Base-by-base conservation (phyloP, 1,139 yeast genomes). In the Diutina ranongensis region DNA sequence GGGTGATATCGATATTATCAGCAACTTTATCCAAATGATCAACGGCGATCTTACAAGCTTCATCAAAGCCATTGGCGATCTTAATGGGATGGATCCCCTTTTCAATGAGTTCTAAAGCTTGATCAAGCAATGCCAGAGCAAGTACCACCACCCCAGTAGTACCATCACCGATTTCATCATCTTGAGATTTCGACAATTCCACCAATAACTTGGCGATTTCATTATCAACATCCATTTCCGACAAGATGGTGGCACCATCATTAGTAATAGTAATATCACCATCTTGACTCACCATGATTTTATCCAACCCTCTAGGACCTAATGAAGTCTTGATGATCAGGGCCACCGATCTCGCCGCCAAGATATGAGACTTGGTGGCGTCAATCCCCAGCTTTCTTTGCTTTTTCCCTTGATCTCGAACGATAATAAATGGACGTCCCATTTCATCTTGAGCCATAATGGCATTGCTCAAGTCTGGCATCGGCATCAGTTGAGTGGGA, bases 101-200 rank as follows among this genome's bases (percentile, higher is more conserved):
- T 57, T 92, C 97, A 55, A 94, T 87, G 55, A 94, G 76, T 60
- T 88, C 97, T 49, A 84, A 67, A 1, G 98, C 97, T 67, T 92
- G 96, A 61, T 92, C 98, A 50, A 94, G 72, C 53, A 94, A 71
- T 1, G 97, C 95, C 55, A 95, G 86, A 1, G 98, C 97, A 46
- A 94, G 70, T 1, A 94, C 97, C 48, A 92, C 98, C 32, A 94
- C 99, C 57, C 98, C 98, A 3, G 99, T 94, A 38, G 99, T 94
- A 59, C 99, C 99, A 61, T 94, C 99, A 48, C 99, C 99, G 58
- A 94, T 88, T 67, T 94, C 98, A 59, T 92, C 97, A 63, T 94
- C 99, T 68, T 94, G 99, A 21, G 97, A 86, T 63, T 79, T 84
- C 33, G 97, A 86, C 55, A 94, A 75, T 67, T 94, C 96, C 36